Evolutionary conservation across 257 asterid genomes (phyloP).

Genomic region (Capsicum rhomboideum): DNA sequence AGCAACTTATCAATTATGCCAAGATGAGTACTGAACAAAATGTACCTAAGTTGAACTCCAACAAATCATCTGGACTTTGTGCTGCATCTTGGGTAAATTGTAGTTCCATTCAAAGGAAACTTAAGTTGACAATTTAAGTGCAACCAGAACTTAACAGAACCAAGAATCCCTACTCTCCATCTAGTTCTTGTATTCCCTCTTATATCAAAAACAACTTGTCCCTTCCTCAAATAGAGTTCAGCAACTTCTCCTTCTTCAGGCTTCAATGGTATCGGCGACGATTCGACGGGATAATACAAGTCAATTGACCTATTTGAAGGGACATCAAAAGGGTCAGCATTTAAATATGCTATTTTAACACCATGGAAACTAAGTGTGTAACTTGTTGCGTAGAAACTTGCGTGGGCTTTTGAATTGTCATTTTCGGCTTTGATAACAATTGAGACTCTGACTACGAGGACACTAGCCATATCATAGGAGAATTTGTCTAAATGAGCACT

Average conservation of each 20-base stretch:
- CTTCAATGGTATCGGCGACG: slow-evolving; percentile 49
- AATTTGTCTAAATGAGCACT: slow-evolving; percentile 54
- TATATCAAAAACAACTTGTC: slow-evolving; percentile 26
- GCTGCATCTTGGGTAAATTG: slow-evolving; percentile 48
- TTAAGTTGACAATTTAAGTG: slow-evolving; percentile 49
- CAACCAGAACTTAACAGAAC: slow-evolving; percentile 65
- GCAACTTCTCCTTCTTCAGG: slow-evolving; percentile 39
- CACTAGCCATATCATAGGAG: slow-evolving; percentile 42
- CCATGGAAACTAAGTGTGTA: slow-evolving; percentile 42
- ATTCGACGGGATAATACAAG: slow-evolving; percentile 34
- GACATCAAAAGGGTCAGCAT: slow-evolving; percentile 32
- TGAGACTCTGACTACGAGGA: slow-evolving; percentile 40
- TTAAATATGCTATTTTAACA: slow-evolving; percentile 33
- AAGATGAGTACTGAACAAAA: too few relatives aligned
- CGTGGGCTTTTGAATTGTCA: slow-evolving; percentile 45
- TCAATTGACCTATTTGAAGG: slow-evolving; percentile 30
- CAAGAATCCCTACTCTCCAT: slow-evolving; percentile 60
- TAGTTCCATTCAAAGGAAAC: slow-evolving; percentile 33
- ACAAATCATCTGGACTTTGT: slow-evolving; percentile 29
- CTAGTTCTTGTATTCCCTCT: slow-evolving; percentile 56
- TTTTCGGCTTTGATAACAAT: slow-evolving; percentile 45
- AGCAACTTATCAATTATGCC: too few relatives aligned
- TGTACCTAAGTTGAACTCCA: neutral
- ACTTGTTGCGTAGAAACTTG: slow-evolving; percentile 34
- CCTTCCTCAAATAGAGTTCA: slow-evolving; percentile 19